phyloP scores from a whole-genome alignment of 148 eudicot species.

The Rhododendron henanense region DNA sequence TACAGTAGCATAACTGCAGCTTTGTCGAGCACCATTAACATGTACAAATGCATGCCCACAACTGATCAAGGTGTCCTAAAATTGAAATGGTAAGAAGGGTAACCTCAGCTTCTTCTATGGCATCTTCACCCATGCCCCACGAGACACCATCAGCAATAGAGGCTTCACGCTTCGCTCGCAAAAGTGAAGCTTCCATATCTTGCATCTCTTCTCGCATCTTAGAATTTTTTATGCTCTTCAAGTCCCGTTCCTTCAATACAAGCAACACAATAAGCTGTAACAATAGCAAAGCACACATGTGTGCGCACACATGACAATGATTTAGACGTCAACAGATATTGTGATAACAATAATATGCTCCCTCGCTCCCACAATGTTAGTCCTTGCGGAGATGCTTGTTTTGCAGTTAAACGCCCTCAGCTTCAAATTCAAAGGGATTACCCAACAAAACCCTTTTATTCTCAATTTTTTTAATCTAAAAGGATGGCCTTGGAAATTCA shows the following conservation, averaged over 20 bases:
- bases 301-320: neutral
- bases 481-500: neutral
- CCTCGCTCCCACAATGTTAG: neutral
- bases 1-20: neutral
- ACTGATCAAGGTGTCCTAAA: neutral
- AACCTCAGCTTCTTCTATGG: constrained; percentile 94
- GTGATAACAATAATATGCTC: neutral
- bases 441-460: neutral
- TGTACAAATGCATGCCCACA: neutral
- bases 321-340: neutral
- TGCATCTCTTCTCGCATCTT: constrained; percentile 45
- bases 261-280: constrained; percentile 13
- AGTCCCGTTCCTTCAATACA: constrained; percentile 66
- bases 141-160: constrained; percentile 88
- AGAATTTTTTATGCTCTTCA: constrained; percentile 43
- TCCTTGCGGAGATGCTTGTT: neutral
- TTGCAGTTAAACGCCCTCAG: neutral
- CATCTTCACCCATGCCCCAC: constrained; percentile 99
- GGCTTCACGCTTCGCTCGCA: constrained; percentile 74
- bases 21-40: neutral
- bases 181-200: constrained; percentile 93
- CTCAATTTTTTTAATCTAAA: neutral
- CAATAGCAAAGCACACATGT: neutral
- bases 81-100: neutral
- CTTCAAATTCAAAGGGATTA: neutral